Evolutionary conservation across 2,329 filamentous ascomycete genomes (phyloP), one percentile per base, ranked within the genome.

Genomic region (Penicillium sp.): DNA sequence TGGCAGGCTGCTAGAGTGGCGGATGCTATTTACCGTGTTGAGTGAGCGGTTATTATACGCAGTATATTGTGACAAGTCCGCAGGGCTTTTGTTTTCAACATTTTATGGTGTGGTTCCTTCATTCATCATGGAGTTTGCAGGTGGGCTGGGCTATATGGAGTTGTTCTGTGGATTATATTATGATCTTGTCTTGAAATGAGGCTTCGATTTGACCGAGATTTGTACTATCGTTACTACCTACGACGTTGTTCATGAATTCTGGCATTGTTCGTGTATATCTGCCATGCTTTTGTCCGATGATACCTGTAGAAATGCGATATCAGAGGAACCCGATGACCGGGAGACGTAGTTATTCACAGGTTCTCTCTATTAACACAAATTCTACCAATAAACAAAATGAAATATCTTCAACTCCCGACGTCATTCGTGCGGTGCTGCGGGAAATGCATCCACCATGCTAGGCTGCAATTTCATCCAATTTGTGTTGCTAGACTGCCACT

Each of bases 21-120:
- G 7, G 91, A 97, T 77, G 90, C 89, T n/a, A 89, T 96, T 44
- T 95, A 87, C 80, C 77, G 87, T 57, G 59, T 56, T 35, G 45
- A 59, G 23, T 52, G 26, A 50, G 31, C 28, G 13, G 11, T 22
- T 10, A n/a, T n/a, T n/a, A n/a, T n/a, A n/a, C n/a, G n/a, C n/a
- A n/a, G 36, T n/a, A 23, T 11, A 26, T 22, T 35, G 32, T 18
- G 14, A 20, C 18, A 10, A 24, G 18, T 20, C 2, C 11, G 10
- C 42, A 31, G 10, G 1, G 35, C 49, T 45, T 42, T 28, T 53
- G 44, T 52, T 55, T 58, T 61, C 60, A 64, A 56, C 58, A 57
- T 54, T 48, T 46, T 47, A 47, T 49, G 4, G 16, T 38, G 28
- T 44, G 16, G 29, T 49, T 27, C 52, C 55, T 57, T 57, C 53